A percentile compares a stretch with the other conserved stretches of the same genome.
These are phyloP conservation scores for Candida silvicultrix DNA, from an alignment of 805 yeast genomes.

Conservation along the genomic window DNA sequence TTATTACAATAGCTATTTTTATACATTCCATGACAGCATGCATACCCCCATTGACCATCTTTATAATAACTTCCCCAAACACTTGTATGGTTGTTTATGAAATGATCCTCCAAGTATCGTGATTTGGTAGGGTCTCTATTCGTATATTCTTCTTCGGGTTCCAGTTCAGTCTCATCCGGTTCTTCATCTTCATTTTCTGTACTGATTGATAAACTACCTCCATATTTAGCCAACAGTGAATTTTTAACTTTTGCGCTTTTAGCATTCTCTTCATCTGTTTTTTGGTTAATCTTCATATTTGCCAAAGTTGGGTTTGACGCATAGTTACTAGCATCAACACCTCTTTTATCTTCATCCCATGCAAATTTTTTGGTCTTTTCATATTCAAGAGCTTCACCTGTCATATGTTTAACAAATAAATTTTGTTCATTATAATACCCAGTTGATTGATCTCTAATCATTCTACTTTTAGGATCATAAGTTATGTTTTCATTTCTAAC, in stretches of 20 bases:
- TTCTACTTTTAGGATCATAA: slow-evolving; percentile 50
- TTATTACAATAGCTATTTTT: slow-evolving; percentile 27
- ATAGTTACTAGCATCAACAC: slow-evolving; percentile 21
- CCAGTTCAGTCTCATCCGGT: slow-evolving; percentile 5
- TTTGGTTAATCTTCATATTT: slow-evolving; percentile 28
- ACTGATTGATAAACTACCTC: slow-evolving; percentile 16
- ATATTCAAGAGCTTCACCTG: slow-evolving; percentile 53
- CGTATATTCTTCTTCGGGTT: not conserved
- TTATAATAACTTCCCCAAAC: slow-evolving; percentile 40
- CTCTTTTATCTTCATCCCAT: slow-evolving; percentile 33
- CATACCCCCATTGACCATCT: slow-evolving; percentile 38
- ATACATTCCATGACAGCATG: slow-evolving; percentile 31
- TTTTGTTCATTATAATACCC: slow-evolving; percentile 32
- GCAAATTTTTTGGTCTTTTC: slow-evolving; percentile 43
- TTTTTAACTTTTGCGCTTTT: slow-evolving; percentile 25
- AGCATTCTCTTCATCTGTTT: slow-evolving; percentile 23
- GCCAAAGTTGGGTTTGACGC: slow-evolving; percentile 44
- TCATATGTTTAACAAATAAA: slow-evolving; percentile 46
- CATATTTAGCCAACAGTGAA: slow-evolving; percentile 33
- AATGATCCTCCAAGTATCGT: slow-evolving; percentile 30
- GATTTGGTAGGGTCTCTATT: slow-evolving; percentile 5
- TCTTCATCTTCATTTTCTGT: slow-evolving; percentile 5
- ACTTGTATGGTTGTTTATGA: slow-evolving; percentile 31
- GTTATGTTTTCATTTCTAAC: slow-evolving; percentile 35
- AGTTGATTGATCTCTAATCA: slow-evolving; percentile 25